A percentile compares a stretch with the other conserved stretches of the same genome.
These are phyloP conservation scores for Cladosporium sp. DNA, from an alignment of 2,329 filamentous ascomycete genomes.

Conservation along the genomic window DNA sequence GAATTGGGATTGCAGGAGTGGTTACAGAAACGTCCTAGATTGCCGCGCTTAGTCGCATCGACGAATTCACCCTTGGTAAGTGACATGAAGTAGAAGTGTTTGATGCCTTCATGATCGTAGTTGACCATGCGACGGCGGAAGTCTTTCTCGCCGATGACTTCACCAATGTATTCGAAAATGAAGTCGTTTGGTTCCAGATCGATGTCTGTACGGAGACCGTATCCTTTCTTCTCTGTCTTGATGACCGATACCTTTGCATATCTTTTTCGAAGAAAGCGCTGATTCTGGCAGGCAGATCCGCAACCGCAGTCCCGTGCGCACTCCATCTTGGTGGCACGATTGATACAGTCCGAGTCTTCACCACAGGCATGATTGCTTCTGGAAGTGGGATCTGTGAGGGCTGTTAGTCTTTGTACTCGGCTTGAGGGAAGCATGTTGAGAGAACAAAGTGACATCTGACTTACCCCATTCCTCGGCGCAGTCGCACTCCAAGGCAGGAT, in stretches of 20 bases:
- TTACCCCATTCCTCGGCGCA: conserved; percentile 93
- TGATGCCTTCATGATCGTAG: conserved; percentile 94
- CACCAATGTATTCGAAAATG: conserved; percentile 96
- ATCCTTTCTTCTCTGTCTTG: conserved; percentile 97
- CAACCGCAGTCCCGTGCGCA: conserved; percentile 86
- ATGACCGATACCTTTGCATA: conserved; percentile 92
- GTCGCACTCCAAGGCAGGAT: conserved; percentile 92
- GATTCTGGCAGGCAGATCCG: conserved; percentile 83
- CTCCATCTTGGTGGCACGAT: conserved; percentile 96
- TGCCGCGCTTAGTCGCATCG: conserved; percentile 94
- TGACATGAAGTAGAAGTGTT: conserved; percentile 99
- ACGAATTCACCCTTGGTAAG: conserved; percentile 95
- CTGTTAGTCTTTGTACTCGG: conserved; percentile 27
- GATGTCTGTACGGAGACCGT: conserved; percentile 76
- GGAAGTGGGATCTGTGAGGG: conserved; percentile 43
- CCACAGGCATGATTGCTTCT: conserved; percentile 77
- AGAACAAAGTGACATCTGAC: conserved; percentile 31
- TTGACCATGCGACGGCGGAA: conserved; percentile 88
- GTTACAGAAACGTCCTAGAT: conserved; percentile 95
- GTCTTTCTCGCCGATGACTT: conserved; percentile 89
- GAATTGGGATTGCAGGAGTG: conserved; percentile 99
- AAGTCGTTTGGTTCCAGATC: conserved; percentile 81
- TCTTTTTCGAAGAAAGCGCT: conserved; percentile 85
- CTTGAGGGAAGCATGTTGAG: not conserved
- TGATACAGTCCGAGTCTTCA: conserved; percentile 97